Evolutionary conservation across 148 eudicot genomes (phyloP).

Genomic region (Cornus controversa): DNA sequence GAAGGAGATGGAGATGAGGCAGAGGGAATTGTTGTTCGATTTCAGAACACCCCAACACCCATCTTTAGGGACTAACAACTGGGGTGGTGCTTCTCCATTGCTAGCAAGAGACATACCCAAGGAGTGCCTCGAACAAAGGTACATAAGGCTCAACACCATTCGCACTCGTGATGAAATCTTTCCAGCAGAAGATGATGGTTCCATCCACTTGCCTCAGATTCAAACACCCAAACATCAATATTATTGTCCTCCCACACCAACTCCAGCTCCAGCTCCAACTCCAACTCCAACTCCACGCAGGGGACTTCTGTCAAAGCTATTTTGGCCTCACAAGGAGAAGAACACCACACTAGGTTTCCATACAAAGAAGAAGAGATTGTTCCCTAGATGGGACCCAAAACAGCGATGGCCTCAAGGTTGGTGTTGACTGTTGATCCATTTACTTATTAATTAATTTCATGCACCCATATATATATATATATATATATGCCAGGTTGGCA

Average conservation of each 20-base stretch:
- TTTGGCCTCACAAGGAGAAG: constrained; percentile 12
- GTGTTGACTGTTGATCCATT: constrained; percentile 13
- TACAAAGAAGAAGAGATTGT: constrained; percentile 18
- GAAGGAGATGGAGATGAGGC: constrained; percentile 18
- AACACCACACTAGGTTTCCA: constrained; percentile 12
- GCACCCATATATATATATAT: too few relatives aligned
- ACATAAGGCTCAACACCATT: constrained; percentile 23
- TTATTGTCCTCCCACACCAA: background rate
- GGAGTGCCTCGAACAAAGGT: constrained; percentile 43
- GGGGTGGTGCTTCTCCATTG: constrained; percentile 49
- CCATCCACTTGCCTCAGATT: background rate
- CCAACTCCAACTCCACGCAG: constrained; percentile 5
- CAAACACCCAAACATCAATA: background rate
- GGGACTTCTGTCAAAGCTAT: constrained; percentile 20
- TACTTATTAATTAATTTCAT: too few relatives aligned
- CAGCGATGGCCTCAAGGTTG: constrained; percentile 47
- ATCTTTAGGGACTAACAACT: constrained; percentile 32
- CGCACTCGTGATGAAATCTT: constrained; percentile 33
- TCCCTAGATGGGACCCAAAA: constrained; percentile 24
- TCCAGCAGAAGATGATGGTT: constrained; percentile 18
- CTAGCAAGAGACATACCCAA: constrained; percentile 35
- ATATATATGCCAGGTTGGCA: too few relatives aligned
- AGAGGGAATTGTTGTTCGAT: constrained; percentile 19
- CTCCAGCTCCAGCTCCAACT: background rate
- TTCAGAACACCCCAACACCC: constrained; percentile 53